Evolutionary conservation across 164 flowering plant genomes (phyloP).

Genomic region (Umbilicus rupestris): DNA sequence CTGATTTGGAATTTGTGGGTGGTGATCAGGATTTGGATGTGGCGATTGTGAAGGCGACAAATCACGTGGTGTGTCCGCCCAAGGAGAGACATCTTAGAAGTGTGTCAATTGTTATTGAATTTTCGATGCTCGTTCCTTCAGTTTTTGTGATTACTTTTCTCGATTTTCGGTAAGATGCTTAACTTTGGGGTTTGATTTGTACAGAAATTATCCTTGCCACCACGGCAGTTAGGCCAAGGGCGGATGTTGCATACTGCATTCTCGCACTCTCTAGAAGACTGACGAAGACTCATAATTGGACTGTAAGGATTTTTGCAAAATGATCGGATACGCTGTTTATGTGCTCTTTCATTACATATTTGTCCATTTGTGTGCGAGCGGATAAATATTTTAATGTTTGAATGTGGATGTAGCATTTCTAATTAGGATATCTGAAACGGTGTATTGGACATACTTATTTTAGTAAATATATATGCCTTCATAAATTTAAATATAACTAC

Average conservation of each 20-base stretch:
- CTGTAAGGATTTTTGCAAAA: slow-evolving; percentile 32
- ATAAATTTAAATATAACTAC: background rate
- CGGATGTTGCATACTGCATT: slow-evolving; percentile 91
- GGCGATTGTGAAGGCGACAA: slow-evolving; percentile 94
- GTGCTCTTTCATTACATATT: background rate
- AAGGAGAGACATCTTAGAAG: slow-evolving; percentile 91
- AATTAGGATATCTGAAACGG: background rate
- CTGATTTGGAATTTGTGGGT: slow-evolving; percentile 4
- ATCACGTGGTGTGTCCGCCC: slow-evolving; percentile 93
- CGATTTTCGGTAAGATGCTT: slow-evolving; percentile 1
- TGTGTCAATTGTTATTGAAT: slow-evolving; percentile 21
- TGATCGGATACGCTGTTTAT: background rate
- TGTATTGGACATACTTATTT: background rate
- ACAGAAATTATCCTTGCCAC: slow-evolving; percentile 75
- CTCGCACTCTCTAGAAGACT: slow-evolving; percentile 73
- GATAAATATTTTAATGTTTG: too few species aligned
- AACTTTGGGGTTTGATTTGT: slow-evolving; percentile 12
- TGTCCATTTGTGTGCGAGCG: too few species aligned
- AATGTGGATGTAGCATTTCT: background rate
- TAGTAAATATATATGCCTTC: background rate
- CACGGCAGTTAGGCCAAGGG: slow-evolving; percentile 78
- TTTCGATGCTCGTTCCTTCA: slow-evolving; percentile 6
- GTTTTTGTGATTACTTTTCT: background rate
- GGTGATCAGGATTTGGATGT: slow-evolving; percentile 76
- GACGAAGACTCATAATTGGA: slow-evolving; percentile 93